Conservation (phyloP, 2,329 filamentous ascomycete genomes). For the Huntiella moniliformis region DNA sequence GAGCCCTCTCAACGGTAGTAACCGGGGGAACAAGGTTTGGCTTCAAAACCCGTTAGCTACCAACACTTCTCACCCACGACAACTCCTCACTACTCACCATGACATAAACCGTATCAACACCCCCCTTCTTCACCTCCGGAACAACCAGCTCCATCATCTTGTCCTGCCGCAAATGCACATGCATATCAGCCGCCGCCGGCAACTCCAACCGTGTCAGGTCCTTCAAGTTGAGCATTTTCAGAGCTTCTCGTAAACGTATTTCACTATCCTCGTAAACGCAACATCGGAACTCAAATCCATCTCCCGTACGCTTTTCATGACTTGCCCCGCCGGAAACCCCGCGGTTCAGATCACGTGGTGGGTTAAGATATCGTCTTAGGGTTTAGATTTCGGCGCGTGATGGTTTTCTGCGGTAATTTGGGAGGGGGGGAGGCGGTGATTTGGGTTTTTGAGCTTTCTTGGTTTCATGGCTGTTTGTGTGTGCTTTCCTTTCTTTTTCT, state of each 20-base stretch:
- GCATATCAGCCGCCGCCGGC: constrained; percentile 47
- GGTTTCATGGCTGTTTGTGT: no score
- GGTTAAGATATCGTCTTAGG: no score
- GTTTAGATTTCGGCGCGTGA: no score
- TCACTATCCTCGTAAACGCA: not conserved
- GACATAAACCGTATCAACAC: constrained; percentile 44
- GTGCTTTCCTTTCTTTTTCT: no score
- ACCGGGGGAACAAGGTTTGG: constrained; percentile 29
- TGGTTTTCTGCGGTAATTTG: no score
- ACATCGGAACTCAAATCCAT: no score
- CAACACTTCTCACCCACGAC: not conserved
- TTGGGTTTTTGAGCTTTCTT: no score
- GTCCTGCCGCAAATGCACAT: constrained; percentile 53
- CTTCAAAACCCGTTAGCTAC: constrained; percentile 7
- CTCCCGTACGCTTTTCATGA: no score
- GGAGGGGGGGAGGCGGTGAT: no score
- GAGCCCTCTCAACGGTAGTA: constrained; percentile 36
- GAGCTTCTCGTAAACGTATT: not conserved
- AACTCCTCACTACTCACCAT: constrained; percentile 4
- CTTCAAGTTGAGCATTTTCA: constrained; percentile 19
- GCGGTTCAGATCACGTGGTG: no score
- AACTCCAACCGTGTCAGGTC: constrained; percentile 28
- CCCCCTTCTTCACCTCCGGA: constrained; percentile 33
- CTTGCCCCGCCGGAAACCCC: no score
- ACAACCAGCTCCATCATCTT: constrained; percentile 40